Evolutionary conservation across 179 eudicot genomes (phyloP), one percentile per base, ranked within the genome.

Genomic region (Vitellaria paradoxa): DNA sequence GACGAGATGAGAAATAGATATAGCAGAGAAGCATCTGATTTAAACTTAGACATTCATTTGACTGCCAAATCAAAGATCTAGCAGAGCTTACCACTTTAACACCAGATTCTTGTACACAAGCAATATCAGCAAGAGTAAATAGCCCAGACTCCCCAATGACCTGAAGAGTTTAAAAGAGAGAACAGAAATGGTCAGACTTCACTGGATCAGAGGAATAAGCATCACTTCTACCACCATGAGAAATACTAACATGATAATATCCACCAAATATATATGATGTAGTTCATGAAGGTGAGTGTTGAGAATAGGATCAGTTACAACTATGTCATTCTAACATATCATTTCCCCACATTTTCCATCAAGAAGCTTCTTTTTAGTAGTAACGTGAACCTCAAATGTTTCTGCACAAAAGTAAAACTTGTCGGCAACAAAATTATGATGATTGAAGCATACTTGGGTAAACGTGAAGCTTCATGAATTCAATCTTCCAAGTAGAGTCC

Each of bases 131-230:
- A 62, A 97, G 99, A 67, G 97, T 90, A 75, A 95, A 93, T 57
- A 95, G 90, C 71, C 96, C 99, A 74, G 98, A 93, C 84, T 95
- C 99, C 85, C 98, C 99, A 77, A 95, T 97, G 80, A 93, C 91
- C 99, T 95, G 90, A 77, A n/a, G n/a, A n/a, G n/a, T n/a, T n/a
- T n/a, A n/a, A n/a, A n/a, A n/a, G n/a, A n/a, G n/a, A n/a, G n/a
- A n/a, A n/a, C n/a, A n/a, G n/a, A n/a, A 23, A 15, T 13, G 14
- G 65, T 30, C 15, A 55, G 57, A 78, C 42, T 50, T 14, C 10
- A 26, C 21, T 53, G 26, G 68, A 70, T 42, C 45, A 46, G 6
- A 72, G 18, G 26, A 74, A 67, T 72, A 42, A 30, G 45, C 7
- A 53, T 24, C 55, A 50, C 18, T 18, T 46, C 5, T 30, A 30